phyloP scores from a whole-genome alignment of 805 yeast species.

The Teunomyces gatunensis region DNA sequence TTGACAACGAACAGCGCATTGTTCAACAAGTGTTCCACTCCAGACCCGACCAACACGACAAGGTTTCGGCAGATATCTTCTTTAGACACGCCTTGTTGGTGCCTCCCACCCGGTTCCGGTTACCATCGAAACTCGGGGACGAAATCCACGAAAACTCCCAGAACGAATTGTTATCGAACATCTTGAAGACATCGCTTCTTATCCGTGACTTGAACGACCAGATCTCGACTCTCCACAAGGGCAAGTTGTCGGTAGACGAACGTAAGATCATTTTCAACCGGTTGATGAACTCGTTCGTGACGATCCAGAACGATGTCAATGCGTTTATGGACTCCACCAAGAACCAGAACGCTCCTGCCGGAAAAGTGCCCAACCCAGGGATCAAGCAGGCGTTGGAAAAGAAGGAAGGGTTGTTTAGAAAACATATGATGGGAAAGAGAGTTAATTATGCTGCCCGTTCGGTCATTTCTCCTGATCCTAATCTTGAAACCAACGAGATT shows the following conservation, averaged over 20 bases:
- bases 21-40: conserved; percentile 78
- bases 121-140: conserved; percentile 96
- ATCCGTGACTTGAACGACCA: conserved; percentile 90
- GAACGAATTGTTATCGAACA: conserved; percentile 79
- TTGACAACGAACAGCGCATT: conserved; percentile 66
- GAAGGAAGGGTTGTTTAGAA: conserved; percentile 97
- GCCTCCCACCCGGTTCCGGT: conserved; percentile 94
- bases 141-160: conserved; percentile 93
- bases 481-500: conserved; percentile 94
- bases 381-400: conserved; percentile 96
- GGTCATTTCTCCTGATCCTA: conserved; percentile 98
- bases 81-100: conserved; percentile 86
- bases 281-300: conserved; percentile 93
- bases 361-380: conserved; percentile 85
- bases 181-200: conserved; percentile 73
- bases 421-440: conserved; percentile 99
- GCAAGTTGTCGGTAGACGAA: conserved; percentile 54
- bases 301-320: conserved; percentile 92
- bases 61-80: conserved; percentile 73
- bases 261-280: conserved; percentile 78
- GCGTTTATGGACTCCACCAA: conserved; percentile 91
- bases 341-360: conserved; percentile 68
- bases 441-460: conserved; percentile 99
- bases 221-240: conserved; percentile 58
- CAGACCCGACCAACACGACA: conserved; percentile 56